Evolutionary conservation across 2,329 filamentous ascomycete species (phyloP).

Genomic region (Fusarium sp.): DNA sequence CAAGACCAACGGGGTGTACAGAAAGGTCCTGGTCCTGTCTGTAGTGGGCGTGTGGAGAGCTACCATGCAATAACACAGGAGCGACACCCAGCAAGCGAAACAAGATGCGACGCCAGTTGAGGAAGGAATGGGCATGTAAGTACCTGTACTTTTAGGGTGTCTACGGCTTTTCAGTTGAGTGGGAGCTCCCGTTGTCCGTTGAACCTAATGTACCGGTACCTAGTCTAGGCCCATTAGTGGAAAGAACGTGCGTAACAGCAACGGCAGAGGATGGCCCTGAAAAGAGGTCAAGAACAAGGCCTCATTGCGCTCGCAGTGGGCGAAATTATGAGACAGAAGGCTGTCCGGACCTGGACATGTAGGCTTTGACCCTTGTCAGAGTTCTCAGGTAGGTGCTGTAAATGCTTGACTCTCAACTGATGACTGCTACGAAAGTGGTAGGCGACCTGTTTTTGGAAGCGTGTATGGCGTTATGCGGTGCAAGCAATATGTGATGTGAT

Average conservation of each 20-base stretch:
- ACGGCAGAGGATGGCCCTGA: constrained; percentile 26
- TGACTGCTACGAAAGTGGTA: constrained; percentile 23
- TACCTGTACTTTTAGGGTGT: constrained; percentile 22
- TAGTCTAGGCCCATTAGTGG: background rate
- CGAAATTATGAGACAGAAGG: constrained; percentile 40
- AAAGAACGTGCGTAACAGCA: constrained; percentile 2
- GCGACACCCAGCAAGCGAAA: constrained; percentile 34
- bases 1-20: constrained; percentile 23
- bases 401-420: constrained; percentile 28
- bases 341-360: constrained; percentile 19
- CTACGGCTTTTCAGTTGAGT: constrained; percentile 18
- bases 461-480: background rate
- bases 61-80: background rate
- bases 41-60: constrained; percentile 26
- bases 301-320: background rate
- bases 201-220: constrained; percentile 8
- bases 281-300: constrained; percentile 18
- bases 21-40: background rate
- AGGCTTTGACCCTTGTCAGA: constrained; percentile 26
- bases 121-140: constrained; percentile 30
- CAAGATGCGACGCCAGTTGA: constrained; percentile 42
- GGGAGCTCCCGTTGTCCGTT: constrained; percentile 11
- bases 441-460: constrained; percentile 9
- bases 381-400: background rate
- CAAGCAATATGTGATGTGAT: constrained; percentile 10